phyloP scores from a whole-genome alignment of 805 yeast species.

The Candida mattraensis region DNA sequence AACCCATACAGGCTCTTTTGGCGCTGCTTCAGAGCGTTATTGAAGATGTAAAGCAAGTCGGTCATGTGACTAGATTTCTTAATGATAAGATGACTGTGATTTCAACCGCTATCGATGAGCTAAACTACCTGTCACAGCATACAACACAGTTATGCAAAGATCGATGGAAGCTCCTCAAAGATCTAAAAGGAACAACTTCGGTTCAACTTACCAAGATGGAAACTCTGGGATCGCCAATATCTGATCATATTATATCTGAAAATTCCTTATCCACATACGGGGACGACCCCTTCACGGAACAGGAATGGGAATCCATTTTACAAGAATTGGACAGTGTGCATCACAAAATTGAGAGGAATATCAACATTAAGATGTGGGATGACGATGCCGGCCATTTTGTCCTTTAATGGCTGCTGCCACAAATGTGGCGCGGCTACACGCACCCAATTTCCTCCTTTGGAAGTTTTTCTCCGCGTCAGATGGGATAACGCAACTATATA shows the following conservation, averaged over 20 bases:
- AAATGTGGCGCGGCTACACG: too few species aligned
- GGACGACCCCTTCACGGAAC: constrained; percentile 13
- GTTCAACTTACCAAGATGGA: constrained; percentile 10
- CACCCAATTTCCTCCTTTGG: constrained; percentile 1
- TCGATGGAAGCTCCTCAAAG: constrained; percentile 27
- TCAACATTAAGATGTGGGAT: constrained; percentile 25
- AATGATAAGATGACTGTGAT: too few species aligned
- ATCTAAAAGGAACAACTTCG: constrained; percentile 28
- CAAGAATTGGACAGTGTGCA: constrained; percentile 17
- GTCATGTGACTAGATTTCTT: too few species aligned
- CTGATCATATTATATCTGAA: constrained; percentile 1
- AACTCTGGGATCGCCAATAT: not conserved
- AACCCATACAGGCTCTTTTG: constrained; percentile 26
- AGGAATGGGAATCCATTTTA: constrained; percentile 20
- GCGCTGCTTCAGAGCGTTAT: constrained; percentile 19
- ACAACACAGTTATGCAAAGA: constrained; percentile 28
- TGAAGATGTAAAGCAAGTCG: constrained; percentile 13
- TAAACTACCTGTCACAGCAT: constrained; percentile 27
- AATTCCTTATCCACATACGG: constrained; percentile 2
- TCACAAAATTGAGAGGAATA: constrained; percentile 21
- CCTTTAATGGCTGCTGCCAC: not conserved
- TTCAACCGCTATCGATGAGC: constrained; percentile 15
- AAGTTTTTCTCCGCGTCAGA: too few species aligned
- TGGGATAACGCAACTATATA: too few species aligned
- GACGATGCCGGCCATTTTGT: constrained; percentile 20